Base-by-base conservation (phyloP, 805 yeast genomes). In the Candida peoriensis region DNA sequence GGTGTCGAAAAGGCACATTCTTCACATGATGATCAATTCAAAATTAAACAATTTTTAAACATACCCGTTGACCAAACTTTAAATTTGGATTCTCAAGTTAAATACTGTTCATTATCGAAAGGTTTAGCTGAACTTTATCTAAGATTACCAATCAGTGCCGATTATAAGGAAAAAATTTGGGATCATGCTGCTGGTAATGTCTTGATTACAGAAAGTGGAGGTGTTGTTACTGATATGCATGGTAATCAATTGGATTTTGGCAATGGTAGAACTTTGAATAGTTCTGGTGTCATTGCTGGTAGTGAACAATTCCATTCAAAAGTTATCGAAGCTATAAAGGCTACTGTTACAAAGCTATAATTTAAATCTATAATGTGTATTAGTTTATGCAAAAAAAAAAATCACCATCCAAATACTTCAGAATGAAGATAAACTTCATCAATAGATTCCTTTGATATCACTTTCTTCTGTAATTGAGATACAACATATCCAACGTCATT, bases 151-250 rank as follows among this genome's bases (percentile, higher is more conserved):
- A 76, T 80, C 30, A 77, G 72, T 45, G 67, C 76, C 33, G 61
- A 72, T 3, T 93, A 89, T 57, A 73, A 85, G 49, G 99, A 93
- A 57, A 93, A 93, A 61, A 88, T 93, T 41, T 93, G 98, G 97
- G 99, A 93, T 61, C 99, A 93, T 58, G 97, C 97, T 14, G 94
- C 97, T 2, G 99, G 98, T 4, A 81, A 83, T 51, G 68, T 90
- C 11, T 70, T 93, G 41, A 79, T 94, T 30, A 69, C 73, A 23
- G 98, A 94, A 59, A 83, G 94, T 48, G 97, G 97, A 28, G 98
- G 98, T 6, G 57, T 66, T 32, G 97, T 93, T 10, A 77, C 90
- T 12, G 98, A 93, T 54, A 76, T 90, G 60, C 60, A 72, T 36
- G 96, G 96, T 14, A 66, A 66, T 10, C 67, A 70, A 17, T 70